A percentile compares a stretch with the other conserved stretches of the same genome.
These are phyloP conservation scores for Pythium sukuiense DNA, from an alignment of 352 stramenopile genomes.

Conservation along the genomic window DNA sequence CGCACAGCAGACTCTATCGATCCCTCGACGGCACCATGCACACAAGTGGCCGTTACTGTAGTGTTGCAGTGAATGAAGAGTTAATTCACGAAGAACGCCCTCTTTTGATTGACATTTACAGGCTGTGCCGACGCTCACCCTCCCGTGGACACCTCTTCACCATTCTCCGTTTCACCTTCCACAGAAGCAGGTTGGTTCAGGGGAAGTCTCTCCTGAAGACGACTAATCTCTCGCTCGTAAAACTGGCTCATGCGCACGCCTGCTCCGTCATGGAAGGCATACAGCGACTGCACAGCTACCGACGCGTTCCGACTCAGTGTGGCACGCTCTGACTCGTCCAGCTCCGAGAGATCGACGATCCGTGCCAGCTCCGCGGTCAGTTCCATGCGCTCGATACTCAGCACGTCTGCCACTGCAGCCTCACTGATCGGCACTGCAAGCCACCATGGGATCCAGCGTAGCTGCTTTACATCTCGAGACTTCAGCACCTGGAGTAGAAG, in stretches of 20 bases:
- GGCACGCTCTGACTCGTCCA: neutral
- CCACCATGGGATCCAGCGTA: neutral
- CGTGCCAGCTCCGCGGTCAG: neutral
- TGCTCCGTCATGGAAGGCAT: neutral
- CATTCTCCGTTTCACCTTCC: neutral
- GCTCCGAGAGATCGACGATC: constrained; percentile 2
- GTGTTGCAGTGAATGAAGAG: too few species aligned
- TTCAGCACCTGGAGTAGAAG: constrained; percentile 14
- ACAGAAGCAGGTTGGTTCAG: neutral
- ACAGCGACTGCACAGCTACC: constrained; percentile 4
- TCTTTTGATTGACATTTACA: too few species aligned
- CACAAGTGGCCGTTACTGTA: too few species aligned
- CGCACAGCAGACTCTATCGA: too few species aligned
- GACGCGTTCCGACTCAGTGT: constrained; percentile 8
- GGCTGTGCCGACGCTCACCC: too few species aligned
- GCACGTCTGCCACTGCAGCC: neutral
- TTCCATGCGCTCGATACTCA: constrained; percentile 10
- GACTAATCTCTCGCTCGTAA: constrained; percentile 6
- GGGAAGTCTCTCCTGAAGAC: neutral
- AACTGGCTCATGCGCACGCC: constrained; percentile 4
- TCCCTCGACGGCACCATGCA: too few species aligned
- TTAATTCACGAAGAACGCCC: too few species aligned
- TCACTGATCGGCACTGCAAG: constrained; percentile 7
- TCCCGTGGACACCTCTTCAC: neutral
- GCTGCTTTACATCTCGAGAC: neutral